Conservation (phyloP, 2,329 filamentous ascomycete species). For the Xylaria sp. region DNA sequence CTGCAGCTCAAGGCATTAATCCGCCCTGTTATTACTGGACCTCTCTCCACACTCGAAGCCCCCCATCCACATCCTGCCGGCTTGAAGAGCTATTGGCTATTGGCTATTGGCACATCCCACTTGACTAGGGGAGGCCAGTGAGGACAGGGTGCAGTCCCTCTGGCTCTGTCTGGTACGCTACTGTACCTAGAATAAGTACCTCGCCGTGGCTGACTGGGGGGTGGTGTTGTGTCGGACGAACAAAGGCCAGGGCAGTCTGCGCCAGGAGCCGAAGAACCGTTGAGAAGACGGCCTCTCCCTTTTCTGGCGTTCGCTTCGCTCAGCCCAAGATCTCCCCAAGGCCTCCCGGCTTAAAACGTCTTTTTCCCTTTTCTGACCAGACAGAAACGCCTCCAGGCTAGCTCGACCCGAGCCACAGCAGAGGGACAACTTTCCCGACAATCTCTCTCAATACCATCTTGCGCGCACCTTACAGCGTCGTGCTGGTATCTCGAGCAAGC, state of each 20-base stretch:
- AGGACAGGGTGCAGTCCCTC: constrained; percentile 19
- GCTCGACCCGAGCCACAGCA: constrained; percentile 2
- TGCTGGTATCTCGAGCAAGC: constrained; percentile 11
- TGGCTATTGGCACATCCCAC: constrained; percentile 5
- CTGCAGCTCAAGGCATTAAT: not conserved
- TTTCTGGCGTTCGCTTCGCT: constrained; percentile 12
- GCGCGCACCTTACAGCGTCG: constrained; percentile 5
- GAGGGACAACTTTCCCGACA: not conserved
- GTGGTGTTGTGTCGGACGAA: constrained; percentile 1
- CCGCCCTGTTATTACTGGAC: constrained; percentile 17
- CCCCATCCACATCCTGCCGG: not conserved
- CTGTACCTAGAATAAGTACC: not conserved
- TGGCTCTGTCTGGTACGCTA: not conserved
- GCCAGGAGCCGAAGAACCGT: constrained; percentile 26
- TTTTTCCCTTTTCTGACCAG: constrained; percentile 22
- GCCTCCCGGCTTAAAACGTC: constrained; percentile 21
- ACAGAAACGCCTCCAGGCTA: constrained; percentile 14
- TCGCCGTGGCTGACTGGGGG: constrained; percentile 26
- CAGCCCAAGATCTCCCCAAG: constrained; percentile 22
- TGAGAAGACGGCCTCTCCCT: constrained; percentile 23
- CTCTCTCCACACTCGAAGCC: constrained; percentile 10
- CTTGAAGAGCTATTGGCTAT: not conserved
- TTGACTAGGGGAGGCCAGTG: not conserved
- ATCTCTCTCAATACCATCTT: constrained; percentile 8
- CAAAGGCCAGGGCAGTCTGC: constrained; percentile 22